phyloP scores from a whole-genome alignment of 108 stramenopile species.

The Cyclotella cryptica region DNA sequence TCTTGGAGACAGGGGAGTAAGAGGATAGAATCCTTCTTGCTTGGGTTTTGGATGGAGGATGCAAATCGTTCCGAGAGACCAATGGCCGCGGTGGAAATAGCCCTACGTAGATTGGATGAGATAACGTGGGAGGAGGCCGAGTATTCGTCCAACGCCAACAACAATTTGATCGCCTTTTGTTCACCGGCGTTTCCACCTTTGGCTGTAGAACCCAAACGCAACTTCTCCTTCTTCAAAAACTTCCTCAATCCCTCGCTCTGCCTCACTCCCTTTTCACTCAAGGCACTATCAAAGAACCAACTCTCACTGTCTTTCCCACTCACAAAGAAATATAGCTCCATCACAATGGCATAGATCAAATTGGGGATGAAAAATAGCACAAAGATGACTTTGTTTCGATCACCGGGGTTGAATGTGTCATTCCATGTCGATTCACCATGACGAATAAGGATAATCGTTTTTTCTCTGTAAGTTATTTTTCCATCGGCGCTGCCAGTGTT shows the following conservation, averaged over 20 bases:
- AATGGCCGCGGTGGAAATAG: constrained; percentile 83
- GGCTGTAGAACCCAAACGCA: constrained; percentile 23
- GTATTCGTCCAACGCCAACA: constrained; percentile 25
- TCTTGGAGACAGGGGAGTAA: constrained; percentile 84
- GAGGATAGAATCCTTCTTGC: constrained; percentile 59
- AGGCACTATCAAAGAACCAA: constrained; percentile 88
- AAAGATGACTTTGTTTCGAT: constrained; percentile 68
- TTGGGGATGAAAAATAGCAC: constrained; percentile 75
- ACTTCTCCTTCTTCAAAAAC: constrained; percentile 61
- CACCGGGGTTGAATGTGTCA: constrained; percentile 91
- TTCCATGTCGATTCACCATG: constrained; percentile 92
- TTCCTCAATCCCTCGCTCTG: constrained; percentile 67
- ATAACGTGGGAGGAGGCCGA: constrained; percentile 69
- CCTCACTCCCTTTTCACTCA: constrained; percentile 68
- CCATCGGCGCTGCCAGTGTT: neutral
- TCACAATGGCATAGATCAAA: constrained; percentile 60
- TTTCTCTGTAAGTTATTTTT: constrained; percentile 58
- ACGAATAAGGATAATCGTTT: constrained; percentile 83
- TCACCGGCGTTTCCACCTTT: constrained; percentile 53
- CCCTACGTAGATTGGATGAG: constrained; percentile 84
- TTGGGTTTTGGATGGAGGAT: constrained; percentile 4
- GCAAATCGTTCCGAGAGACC: constrained; percentile 73
- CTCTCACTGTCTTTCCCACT: constrained; percentile 67
- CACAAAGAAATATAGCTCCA: constrained; percentile 78
- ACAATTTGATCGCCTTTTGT: constrained; percentile 28